Evolutionary conservation across 345 rosid species (phyloP), one percentile per base, ranked within the genome.

Genomic region (Eucalyptus guilfoylei): DNA sequence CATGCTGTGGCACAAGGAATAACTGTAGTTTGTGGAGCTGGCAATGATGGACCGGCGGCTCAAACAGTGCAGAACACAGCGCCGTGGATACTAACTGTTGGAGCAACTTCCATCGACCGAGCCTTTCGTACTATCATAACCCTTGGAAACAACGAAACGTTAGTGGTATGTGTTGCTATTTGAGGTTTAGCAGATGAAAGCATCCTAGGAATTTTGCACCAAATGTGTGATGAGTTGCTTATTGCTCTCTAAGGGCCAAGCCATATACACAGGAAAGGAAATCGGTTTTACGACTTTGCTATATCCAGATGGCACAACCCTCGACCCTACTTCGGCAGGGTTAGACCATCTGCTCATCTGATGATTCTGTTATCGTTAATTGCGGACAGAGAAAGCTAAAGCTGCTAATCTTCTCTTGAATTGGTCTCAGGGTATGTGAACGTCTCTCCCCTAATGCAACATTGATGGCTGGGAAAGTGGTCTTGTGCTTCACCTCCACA

Each of bases 11-110:
- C 92, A 17, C 94, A 88, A n/a, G 96, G 96, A 5, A 93, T 95
- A 50, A 87, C 92, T 5, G 96, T 95, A 42, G 94, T 95, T 8
- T 90, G 89, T 13, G 92, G 93, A 5, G 98, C 92, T 3, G 95
- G 94, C 5, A 96, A 95, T 86, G 90, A 88, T 49, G 96, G 96
- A 49, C 95, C 95, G 1, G 11, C 80, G 0, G 24, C 88, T 69
- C 92, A 92, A 64, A 91, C 95, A 2, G 89, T 94, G 28, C 76
- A 89, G 40, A 93, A 93, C 86, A 92, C 93, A 16, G 93, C 96
- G 32, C 96, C 96, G 1, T 95, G 96, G 98, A 47, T 95, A 40
- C 87, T 95, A 55, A 93, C 93, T 9, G 96, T 95, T 3, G 96
- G 95, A 2, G 96, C 98, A 12, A 93, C 91, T 34, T 90, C 95